Base-by-base conservation (phyloP, 805 yeast species). In the Starmerella cellae region DNA sequence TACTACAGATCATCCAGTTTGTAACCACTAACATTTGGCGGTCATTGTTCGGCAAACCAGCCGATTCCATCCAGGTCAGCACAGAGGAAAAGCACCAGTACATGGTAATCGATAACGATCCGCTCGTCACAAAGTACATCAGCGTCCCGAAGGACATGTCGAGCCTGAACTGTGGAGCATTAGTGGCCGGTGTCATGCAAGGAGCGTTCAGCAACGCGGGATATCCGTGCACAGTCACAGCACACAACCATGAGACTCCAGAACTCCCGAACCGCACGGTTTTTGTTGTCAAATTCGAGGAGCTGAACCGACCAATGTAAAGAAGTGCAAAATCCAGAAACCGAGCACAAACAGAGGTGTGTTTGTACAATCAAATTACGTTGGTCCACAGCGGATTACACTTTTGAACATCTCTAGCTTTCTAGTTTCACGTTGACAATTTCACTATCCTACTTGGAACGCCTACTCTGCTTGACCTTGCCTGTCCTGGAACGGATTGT, bases 171-270 rank as follows among this genome's bases (percentile, higher is more conserved):
- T 81, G 91, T 55, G 77, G 79, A 14, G 87, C 94, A 0, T 82
- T 80, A 56, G 73, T 78, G 1, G 94, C 94, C 0, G 95, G 95
- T 0, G 70, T 84, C 14, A 69, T 83, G 32, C 94, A 84, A 58
- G 94, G 93, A 0, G 76, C 83, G 1, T 63, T 84, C 44, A 91
- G 81, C 53, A 67, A 79, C 4, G 67, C 82, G 2, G 76, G 75
- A 48, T 82, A 82, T 55, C 75, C 70, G 42, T 85, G 88, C 13
- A 67, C 64, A 36, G 94, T 84, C 6, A 73, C 81, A n/a, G 94
- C 95, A 1, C 94, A 84, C 55, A 69, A 78, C 0, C 82, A 77
- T 16, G 80, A 82, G 1, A 60, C 68, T 2, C 79, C 71, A 2
- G 71, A 67, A 3, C 56, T 54, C 26, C 84, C 88, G 0, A 60